These are phyloP conservation scores for Apiospora kogelbergensis DNA, from an alignment of 2,329 filamentous ascomycete species.

Conservation along the genomic window DNA sequence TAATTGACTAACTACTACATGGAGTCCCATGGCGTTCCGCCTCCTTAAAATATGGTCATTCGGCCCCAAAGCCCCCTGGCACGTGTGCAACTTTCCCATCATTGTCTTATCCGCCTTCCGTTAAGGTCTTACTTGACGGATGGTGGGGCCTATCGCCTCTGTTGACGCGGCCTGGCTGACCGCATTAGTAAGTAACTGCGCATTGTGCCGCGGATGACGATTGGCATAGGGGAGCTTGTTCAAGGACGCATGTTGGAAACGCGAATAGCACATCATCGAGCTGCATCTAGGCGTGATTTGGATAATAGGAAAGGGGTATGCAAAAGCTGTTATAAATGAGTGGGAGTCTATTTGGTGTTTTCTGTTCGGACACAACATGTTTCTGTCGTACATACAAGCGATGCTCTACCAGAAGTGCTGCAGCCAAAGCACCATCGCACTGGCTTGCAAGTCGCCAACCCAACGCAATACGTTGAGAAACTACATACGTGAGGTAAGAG, in stretches of 20 bases:
- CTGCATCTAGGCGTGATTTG: background rate
- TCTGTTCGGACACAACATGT: background rate
- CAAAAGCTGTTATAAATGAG: background rate
- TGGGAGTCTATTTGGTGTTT: background rate
- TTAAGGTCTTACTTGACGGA: conserved; percentile 4
- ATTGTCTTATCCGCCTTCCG: background rate
- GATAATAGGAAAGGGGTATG: background rate
- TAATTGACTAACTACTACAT: background rate
- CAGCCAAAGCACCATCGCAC: background rate
- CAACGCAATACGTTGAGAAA: background rate
- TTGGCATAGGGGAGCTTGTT: background rate
- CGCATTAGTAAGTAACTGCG: background rate
- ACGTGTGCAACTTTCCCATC: conserved; percentile 6
- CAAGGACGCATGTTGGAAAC: background rate
- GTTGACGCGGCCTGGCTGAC: conserved; percentile 3
- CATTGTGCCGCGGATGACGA: background rate
- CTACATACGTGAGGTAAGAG: background rate
- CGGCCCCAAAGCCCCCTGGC: background rate
- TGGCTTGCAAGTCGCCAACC: background rate
- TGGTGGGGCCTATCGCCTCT: conserved; percentile 4
- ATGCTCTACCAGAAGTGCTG: background rate
- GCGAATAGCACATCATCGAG: background rate
- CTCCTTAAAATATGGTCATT: conserved; percentile 1
- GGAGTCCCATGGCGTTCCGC: background rate
- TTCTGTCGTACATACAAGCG: background rate